Evolutionary conservation across 192 early-diverging fungal genomes (phyloP).

Genomic region (Coemansia sp.): DNA sequence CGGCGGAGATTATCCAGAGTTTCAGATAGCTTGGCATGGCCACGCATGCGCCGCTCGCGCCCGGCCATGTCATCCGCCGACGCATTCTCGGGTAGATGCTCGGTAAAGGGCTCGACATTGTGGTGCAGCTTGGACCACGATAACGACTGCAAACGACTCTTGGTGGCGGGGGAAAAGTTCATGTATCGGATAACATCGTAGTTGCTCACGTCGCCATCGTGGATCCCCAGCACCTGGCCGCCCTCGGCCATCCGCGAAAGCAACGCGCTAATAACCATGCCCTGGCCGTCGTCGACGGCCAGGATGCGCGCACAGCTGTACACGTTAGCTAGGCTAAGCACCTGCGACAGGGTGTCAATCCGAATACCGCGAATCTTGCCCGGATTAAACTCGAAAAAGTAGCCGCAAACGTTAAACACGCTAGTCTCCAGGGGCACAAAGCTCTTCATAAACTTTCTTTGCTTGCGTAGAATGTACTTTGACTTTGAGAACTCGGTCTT

Average conservation of each 20-base stretch:
- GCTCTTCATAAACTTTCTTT: constrained; percentile 79
- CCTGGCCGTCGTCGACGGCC: constrained; percentile 88
- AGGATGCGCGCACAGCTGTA: constrained; percentile 64
- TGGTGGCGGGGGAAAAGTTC: constrained; percentile 60
- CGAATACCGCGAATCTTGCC: constrained; percentile 71
- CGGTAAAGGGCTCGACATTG: constrained; percentile 53
- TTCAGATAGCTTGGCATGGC: constrained; percentile 49
- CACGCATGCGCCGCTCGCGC: constrained; percentile 54
- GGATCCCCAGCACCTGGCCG: constrained; percentile 66
- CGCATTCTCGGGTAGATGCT: constrained; percentile 52
- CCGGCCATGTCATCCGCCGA: constrained; percentile 51
- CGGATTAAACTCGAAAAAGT: constrained; percentile 74
- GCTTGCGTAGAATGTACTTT: constrained; percentile 88
- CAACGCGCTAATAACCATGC: constrained; percentile 74
- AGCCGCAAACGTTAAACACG: constrained; percentile 69
- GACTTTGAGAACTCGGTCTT: constrained; percentile 95
- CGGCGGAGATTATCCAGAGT: constrained; percentile 52
- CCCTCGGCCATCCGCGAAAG: constrained; percentile 70
- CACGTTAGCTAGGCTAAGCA: constrained; percentile 80
- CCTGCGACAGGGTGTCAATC: constrained; percentile 86
- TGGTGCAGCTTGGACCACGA: constrained; percentile 68
- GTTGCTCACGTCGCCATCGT: constrained; percentile 69
- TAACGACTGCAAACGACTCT: constrained; percentile 57
- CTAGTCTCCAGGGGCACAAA: constrained; percentile 78
- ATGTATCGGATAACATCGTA: constrained; percentile 72